Conservation (phyloP, 202 grass and related monocot genomes). For the Alloteropsis angusta region DNA sequence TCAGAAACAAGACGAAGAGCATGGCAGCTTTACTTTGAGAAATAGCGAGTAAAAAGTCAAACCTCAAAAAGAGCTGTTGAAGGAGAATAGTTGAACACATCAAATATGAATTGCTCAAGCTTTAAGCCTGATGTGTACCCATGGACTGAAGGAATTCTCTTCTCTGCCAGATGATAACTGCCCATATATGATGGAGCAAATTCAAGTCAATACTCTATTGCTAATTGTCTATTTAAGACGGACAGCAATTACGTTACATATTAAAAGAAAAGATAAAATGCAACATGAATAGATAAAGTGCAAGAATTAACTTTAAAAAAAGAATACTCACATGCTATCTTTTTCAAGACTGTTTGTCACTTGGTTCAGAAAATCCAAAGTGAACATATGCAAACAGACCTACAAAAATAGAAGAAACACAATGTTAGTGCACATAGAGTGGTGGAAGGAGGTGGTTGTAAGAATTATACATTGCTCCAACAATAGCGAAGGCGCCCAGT, state of each 20-base stretch:
- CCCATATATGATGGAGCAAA: slow-evolving; percentile 1
- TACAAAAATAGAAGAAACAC: slow-evolving; percentile 22
- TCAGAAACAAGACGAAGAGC: not conserved
- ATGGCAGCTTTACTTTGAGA: not conserved
- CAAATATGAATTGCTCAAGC: slow-evolving; percentile 86
- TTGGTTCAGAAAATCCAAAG: slow-evolving; percentile 82
- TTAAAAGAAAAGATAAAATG: not conserved
- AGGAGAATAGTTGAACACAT: slow-evolving; percentile 73
- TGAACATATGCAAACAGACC: slow-evolving; percentile 84
- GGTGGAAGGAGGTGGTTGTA: not conserved
- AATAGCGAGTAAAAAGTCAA: not conserved
- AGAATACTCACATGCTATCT: slow-evolving; percentile 66
- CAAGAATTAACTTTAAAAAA: not conserved
- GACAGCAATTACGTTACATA: not conserved
- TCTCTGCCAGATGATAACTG: slow-evolving; percentile 79
- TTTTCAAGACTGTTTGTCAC: slow-evolving; percentile 81
- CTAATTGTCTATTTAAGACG: not conserved
- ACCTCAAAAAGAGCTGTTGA: slow-evolving; percentile 81
- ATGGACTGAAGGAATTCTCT: slow-evolving; percentile 88
- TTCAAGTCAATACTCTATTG: not conserved
- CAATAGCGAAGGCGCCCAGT: slow-evolving; percentile 73
- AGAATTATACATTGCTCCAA: slow-evolving; percentile 76
- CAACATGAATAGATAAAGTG: slow-evolving; percentile 1
- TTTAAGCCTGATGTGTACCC: slow-evolving; percentile 63
- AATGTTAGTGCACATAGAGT: slow-evolving; percentile 8